Conservation (phyloP, 2,329 filamentous ascomycete genomes). For the Fusarium sp. region DNA sequence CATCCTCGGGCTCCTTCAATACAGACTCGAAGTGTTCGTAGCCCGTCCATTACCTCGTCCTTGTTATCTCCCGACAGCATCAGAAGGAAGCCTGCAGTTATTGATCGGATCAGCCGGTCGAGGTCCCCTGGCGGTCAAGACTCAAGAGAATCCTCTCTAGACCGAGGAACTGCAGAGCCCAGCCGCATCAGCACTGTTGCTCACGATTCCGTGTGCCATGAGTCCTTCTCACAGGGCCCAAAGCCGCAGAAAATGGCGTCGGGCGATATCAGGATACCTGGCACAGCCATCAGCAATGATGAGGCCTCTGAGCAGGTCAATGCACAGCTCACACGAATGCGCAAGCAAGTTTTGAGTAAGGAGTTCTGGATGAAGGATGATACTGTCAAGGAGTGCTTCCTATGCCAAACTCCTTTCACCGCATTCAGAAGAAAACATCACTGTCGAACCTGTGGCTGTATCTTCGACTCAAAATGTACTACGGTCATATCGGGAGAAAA, state of each 20-base stretch:
- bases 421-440: slow-evolving; percentile 97
- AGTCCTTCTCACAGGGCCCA: slow-evolving; percentile 64
- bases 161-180: slow-evolving; percentile 67
- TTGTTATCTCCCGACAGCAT: slow-evolving; percentile 54
- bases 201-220: slow-evolving; percentile 68
- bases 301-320: slow-evolving; percentile 70
- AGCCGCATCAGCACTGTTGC: slow-evolving; percentile 70
- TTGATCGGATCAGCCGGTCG: slow-evolving; percentile 66
- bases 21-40: slow-evolving; percentile 52
- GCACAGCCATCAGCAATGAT: slow-evolving; percentile 65
- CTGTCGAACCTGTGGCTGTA: slow-evolving; percentile 95
- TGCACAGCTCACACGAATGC: slow-evolving; percentile 76
- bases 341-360: slow-evolving; percentile 88
- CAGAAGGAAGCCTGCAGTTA: slow-evolving; percentile 62
- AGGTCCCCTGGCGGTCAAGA: slow-evolving; percentile 56
- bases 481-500: slow-evolving; percentile 87
- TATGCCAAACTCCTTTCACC: slow-evolving; percentile 89
- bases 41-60: slow-evolving; percentile 50
- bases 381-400: slow-evolving; percentile 96
- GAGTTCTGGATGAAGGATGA: slow-evolving; percentile 99
- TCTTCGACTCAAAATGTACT: slow-evolving; percentile 97
- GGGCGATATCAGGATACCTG: slow-evolving; percentile 64
- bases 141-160: slow-evolving; percentile 70
- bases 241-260: slow-evolving; percentile 59
- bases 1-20: slow-evolving; percentile 52